Conservation (phyloP, 2,329 filamentous ascomycete genomes). For the Thelonectria olida region DNA sequence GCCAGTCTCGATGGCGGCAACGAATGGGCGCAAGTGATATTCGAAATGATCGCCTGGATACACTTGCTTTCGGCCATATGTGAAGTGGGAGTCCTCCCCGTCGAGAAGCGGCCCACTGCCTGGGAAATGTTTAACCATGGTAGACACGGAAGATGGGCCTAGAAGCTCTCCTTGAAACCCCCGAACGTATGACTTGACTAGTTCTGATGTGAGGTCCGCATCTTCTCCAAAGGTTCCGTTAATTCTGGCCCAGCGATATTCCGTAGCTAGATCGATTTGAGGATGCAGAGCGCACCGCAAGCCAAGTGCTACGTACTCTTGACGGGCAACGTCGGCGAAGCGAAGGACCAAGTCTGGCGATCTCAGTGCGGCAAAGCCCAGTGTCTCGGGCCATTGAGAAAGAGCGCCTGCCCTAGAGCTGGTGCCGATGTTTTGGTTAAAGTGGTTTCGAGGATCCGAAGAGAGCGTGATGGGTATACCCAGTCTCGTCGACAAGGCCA, state of each 20-base stretch:
- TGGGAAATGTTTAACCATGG: constrained; percentile 62
- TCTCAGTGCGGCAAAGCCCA: constrained; percentile 58
- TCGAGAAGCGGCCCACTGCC: constrained; percentile 58
- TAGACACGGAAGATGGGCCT: constrained; percentile 52
- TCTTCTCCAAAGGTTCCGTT: constrained; percentile 57
- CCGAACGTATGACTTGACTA: constrained; percentile 53
- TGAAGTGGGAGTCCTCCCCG: constrained; percentile 61
- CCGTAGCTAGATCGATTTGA: constrained; percentile 59
- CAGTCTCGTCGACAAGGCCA: constrained; percentile 52
- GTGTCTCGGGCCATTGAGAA: constrained; percentile 59
- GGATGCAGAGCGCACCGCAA: constrained; percentile 57
- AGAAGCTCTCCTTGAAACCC: constrained; percentile 55
- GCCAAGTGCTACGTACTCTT: constrained; percentile 53
- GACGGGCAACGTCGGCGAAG: constrained; percentile 57
- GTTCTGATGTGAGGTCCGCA: constrained; percentile 47
- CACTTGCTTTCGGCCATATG: constrained; percentile 57
- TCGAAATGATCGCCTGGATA: constrained; percentile 60
- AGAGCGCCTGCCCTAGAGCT: constrained; percentile 53
- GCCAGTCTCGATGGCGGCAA: constrained; percentile 56
- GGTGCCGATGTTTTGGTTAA: constrained; percentile 54
- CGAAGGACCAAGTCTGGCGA: constrained; percentile 51
- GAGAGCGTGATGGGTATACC: constrained; percentile 59
- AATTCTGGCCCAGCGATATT: constrained; percentile 59
- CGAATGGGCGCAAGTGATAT: constrained; percentile 58
- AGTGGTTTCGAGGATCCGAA: constrained; percentile 56